phyloP scores from a whole-genome alignment of 345 rosid species.

The Heritiera littoralis region DNA sequence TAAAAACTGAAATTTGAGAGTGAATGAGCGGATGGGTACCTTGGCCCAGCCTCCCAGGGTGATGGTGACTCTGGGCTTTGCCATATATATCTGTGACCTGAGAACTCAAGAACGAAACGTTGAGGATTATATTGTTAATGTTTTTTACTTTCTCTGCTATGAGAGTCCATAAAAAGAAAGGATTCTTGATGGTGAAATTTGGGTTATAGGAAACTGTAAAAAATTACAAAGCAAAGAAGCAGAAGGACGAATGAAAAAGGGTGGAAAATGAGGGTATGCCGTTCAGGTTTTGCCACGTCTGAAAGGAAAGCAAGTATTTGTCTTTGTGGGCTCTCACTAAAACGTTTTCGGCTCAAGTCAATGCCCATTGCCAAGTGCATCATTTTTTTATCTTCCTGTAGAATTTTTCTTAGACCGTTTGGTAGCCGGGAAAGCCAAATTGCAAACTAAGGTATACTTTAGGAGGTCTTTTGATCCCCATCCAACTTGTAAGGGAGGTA shows the following conservation, averaged over 20 bases:
- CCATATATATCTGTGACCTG: conserved; percentile 26
- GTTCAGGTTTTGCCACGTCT: background rate
- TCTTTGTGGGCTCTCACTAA: background rate
- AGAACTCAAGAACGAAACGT: conserved; percentile 10
- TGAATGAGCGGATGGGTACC: conserved; percentile 25
- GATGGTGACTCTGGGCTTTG: conserved; percentile 37
- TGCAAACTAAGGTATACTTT: too few relatives aligned
- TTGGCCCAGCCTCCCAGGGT: conserved; percentile 45
- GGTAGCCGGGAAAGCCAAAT: too few relatives aligned
- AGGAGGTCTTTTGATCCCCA: background rate
- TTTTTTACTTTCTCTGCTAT: background rate
- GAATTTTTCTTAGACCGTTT: background rate
- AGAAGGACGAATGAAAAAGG: background rate
- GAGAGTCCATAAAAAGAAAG: background rate
- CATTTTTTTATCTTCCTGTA: background rate
- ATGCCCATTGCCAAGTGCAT: background rate
- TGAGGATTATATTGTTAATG: background rate
- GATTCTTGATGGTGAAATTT: background rate
- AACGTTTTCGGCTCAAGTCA: background rate
- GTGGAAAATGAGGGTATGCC: background rate
- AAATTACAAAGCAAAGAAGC: background rate
- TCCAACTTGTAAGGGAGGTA: background rate
- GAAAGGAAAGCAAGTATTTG: background rate
- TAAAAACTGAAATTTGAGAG: background rate
- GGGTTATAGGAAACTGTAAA: background rate